Conservation (phyloP, 805 yeast genomes). For the Pichia kluyveri region DNA sequence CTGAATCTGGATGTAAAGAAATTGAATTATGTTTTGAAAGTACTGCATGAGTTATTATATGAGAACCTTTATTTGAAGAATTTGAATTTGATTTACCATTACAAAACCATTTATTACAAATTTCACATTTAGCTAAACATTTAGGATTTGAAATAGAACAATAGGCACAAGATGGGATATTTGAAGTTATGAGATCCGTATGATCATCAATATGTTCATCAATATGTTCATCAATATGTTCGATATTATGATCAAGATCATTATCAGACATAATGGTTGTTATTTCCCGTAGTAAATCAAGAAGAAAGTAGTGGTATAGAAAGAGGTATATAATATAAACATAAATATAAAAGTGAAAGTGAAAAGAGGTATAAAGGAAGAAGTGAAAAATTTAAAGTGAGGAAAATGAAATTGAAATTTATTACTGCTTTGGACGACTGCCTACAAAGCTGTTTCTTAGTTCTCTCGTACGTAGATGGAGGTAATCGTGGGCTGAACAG, state of each 20-base stretch:
- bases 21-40: slow-evolving; percentile 69
- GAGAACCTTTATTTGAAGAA: slow-evolving; percentile 43
- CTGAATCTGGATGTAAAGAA: slow-evolving; percentile 68
- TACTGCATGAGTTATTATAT: slow-evolving; percentile 79
- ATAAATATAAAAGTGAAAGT: too few species aligned
- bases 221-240: too few species aligned
- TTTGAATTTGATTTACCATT: slow-evolving; percentile 53
- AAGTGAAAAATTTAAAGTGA: not conserved
- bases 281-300: too few species aligned
- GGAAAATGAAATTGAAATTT: not conserved
- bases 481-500: slow-evolving; percentile 21
- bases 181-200: not conserved
- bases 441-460: slow-evolving; percentile 8
- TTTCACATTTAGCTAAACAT: slow-evolving; percentile 65
- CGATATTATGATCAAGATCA: too few species aligned
- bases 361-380: too few species aligned
- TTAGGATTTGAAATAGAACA: slow-evolving; percentile 64
- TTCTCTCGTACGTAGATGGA: slow-evolving; percentile 16
- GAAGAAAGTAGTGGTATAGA: too few species aligned
- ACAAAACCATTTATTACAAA: slow-evolving; percentile 85
- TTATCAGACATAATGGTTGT: too few species aligned
- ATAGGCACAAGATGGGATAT: slow-evolving; percentile 42
- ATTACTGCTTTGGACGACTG: not conserved
- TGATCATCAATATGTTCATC: too few species aligned
- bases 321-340: too few species aligned